A percentile compares a stretch with the other conserved stretches of the same genome.
Evolutionary conservation across 202 grass and related monocot genomes (phyloP).

Genomic region (Dendrocalamus latiflorus): DNA sequence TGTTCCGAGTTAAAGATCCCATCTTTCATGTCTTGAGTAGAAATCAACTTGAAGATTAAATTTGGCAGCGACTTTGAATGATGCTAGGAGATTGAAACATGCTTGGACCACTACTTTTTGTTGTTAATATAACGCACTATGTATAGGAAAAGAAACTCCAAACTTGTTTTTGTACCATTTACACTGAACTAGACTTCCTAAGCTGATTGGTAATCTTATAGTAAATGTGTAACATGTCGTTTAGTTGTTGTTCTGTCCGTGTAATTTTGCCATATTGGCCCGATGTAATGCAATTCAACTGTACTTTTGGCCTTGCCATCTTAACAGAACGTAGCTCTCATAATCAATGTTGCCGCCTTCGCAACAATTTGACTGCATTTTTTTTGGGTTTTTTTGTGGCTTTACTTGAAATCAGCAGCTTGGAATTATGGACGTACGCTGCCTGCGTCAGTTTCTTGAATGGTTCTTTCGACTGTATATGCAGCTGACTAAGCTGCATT

Average conservation of each 20-base stretch:
- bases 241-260: background rate
- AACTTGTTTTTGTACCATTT: background rate
- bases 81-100: background rate
- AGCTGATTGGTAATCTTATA: constrained; percentile 1
- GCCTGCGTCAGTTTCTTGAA: background rate
- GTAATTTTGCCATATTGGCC: background rate
- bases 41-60: constrained; percentile 4
- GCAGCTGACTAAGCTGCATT: background rate
- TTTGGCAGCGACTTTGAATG: background rate
- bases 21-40: background rate
- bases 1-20: background rate
- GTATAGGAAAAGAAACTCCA: constrained; percentile 11
- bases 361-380: no score
- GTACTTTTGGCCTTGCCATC: background rate
- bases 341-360: no score
- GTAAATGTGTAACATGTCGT: background rate
- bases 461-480: background rate
- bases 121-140: constrained; percentile 17
- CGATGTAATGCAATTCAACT: background rate
- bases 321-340: background rate
- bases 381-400: no score
- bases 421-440: background rate
- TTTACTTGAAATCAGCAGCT: no score
- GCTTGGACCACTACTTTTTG: background rate
- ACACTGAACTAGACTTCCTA: background rate